These are phyloP conservation scores for Schizochytrium sp. DNA, from an alignment of 108 stramenopile species.

Conservation along the genomic window DNA sequence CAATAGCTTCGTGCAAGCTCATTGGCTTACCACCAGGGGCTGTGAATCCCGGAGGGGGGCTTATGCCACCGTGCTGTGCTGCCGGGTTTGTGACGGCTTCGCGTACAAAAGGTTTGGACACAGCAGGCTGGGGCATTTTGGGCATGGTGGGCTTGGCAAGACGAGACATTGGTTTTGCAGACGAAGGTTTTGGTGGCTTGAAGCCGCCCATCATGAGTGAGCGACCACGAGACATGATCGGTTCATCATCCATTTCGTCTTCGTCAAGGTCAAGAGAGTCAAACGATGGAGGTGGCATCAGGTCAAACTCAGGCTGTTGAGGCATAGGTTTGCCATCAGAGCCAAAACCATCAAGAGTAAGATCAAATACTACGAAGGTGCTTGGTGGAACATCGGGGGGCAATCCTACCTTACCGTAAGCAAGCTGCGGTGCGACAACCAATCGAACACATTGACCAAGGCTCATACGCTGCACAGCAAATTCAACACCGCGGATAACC, in stretches of 20 bases:
- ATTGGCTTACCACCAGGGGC: slow-evolving; percentile 12
- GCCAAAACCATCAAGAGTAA: slow-evolving; percentile 48
- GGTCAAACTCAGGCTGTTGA: background rate
- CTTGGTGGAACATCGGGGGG: slow-evolving; percentile 57
- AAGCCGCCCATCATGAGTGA: background rate
- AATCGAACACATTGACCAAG: slow-evolving; percentile 8
- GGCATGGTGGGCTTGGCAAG: background rate
- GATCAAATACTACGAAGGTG: slow-evolving; percentile 31
- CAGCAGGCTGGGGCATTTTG: background rate
- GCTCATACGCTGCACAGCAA: slow-evolving; percentile 51
- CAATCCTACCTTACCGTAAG: slow-evolving; percentile 41
- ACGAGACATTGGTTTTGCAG: background rate
- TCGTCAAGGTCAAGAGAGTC: background rate
- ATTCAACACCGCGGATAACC: slow-evolving; percentile 29
- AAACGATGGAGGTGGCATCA: background rate
- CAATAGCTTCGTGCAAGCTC: slow-evolving; percentile 22
- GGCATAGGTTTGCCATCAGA: slow-evolving; percentile 24
- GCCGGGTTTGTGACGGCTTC: background rate
- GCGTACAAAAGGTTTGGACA: slow-evolving; percentile 12
- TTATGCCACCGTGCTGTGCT: too few relatives aligned
- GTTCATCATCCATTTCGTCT: background rate
- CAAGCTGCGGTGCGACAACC: background rate
- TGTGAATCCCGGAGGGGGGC: background rate
- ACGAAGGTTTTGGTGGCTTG: background rate
- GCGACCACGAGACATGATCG: background rate